Evolutionary conservation across 148 eudicot genomes (phyloP).

Genomic region (Selenicereus undatus): DNA sequence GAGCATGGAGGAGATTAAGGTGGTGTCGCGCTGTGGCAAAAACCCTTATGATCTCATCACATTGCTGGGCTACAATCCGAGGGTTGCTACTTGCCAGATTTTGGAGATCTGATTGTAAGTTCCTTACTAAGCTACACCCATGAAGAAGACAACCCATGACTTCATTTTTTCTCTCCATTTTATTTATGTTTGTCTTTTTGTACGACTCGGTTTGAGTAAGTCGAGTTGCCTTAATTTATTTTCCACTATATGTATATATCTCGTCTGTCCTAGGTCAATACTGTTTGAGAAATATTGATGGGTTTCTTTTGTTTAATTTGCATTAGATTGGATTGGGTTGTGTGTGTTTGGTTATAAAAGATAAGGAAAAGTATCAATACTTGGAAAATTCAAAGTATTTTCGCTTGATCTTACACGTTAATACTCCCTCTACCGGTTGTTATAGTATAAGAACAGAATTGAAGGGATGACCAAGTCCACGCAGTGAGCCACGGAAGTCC

Average conservation of each 20-base stretch:
- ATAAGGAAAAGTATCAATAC: not conserved
- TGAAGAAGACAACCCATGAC: slow-evolving; percentile 23
- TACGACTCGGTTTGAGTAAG: not conserved
- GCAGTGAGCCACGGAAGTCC: slow-evolving; percentile 10
- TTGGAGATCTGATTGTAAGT: slow-evolving; percentile 40
- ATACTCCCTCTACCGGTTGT: not conserved
- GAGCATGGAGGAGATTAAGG: slow-evolving; percentile 10
- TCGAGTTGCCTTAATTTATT: not conserved
- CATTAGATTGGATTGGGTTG: not conserved
- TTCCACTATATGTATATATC: not conserved
- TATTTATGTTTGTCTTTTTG: not conserved
- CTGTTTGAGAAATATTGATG: not conserved
- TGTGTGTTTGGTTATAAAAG: slow-evolving; percentile 1
- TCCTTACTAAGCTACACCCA: slow-evolving; percentile 49
- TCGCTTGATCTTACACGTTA: slow-evolving; percentile 24
- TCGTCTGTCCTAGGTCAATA: not conserved
- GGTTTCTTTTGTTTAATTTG: not conserved
- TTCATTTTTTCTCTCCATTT: slow-evolving; percentile 34
- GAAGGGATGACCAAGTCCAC: slow-evolving; percentile 40
- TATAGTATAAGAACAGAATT: not conserved
- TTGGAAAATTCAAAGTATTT: slow-evolving; percentile 40
- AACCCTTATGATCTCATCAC: slow-evolving; percentile 40
- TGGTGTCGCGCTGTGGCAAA: slow-evolving; percentile 34
- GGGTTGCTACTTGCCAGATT: slow-evolving; percentile 27
- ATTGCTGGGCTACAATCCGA: slow-evolving; percentile 20